phyloP scores from a whole-genome alignment of 2,329 filamentous ascomycete genomes.

The Tolypocladium tundrense region DNA sequence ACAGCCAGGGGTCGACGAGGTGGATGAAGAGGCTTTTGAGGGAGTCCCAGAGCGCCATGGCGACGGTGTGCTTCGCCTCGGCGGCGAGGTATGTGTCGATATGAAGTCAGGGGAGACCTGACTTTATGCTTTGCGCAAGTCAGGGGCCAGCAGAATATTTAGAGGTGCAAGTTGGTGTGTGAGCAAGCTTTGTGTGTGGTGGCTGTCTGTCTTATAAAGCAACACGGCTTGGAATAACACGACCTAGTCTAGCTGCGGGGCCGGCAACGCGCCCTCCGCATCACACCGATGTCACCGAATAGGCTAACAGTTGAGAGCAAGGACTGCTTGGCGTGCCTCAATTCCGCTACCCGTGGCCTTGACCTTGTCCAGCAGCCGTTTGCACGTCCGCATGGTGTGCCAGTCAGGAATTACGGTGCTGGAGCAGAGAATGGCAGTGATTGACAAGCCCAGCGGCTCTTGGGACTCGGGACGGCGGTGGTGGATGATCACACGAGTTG shows the following conservation, averaged over 20 bases:
- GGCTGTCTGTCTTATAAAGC: neutral
- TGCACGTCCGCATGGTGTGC: neutral
- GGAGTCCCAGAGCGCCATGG: slow-evolving; percentile 14
- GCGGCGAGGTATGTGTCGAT: neutral
- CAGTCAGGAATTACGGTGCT: neutral
- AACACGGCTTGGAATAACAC: neutral
- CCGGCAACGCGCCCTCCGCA: neutral
- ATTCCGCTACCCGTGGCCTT: too few relatives aligned
- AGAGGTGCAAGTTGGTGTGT: neutral
- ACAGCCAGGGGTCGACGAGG: slow-evolving; percentile 39
- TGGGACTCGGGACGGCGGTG: neutral
- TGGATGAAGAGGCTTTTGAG: slow-evolving; percentile 16
- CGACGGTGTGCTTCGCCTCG: neutral
- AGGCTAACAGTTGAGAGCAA: neutral
- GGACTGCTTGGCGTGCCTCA: neutral
- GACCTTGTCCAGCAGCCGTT: neutral
- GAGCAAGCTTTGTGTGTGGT: neutral
- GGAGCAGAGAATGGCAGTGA: neutral
- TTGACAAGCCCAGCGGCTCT: neutral
- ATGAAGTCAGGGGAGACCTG: neutral
- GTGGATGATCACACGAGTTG: neutral
- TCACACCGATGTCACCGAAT: neutral
- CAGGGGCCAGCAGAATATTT: neutral
- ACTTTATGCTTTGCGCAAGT: too few relatives aligned
- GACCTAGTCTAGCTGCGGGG: neutral